phyloP scores from a whole-genome alignment of 805 yeast genomes.

The Spathaspora hagerdaliae region DNA sequence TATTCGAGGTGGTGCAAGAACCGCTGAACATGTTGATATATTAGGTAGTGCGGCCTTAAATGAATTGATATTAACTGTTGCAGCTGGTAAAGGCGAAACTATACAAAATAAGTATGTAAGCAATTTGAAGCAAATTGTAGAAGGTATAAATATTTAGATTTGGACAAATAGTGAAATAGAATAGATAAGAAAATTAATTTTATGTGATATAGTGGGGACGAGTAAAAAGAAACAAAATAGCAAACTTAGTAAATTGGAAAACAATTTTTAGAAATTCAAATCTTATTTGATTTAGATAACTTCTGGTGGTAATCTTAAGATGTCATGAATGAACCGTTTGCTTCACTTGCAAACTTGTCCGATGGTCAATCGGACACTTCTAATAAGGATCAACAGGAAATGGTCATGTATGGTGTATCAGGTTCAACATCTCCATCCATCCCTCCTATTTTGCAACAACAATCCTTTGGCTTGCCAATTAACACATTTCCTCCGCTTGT shows the following conservation, averaged over 20 bases:
- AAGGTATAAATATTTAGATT: slow-evolving; percentile 4
- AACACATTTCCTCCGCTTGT: not conserved
- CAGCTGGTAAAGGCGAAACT: slow-evolving; percentile 70
- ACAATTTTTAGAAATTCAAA: too few species aligned
- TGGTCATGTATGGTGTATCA: not conserved
- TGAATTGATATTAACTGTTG: slow-evolving; percentile 78
- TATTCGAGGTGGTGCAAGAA: slow-evolving; percentile 94
- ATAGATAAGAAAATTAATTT: too few species aligned
- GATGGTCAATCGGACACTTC: not conserved
- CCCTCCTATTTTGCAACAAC: not conserved
- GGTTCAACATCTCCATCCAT: not conserved
- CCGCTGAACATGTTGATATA: slow-evolving; percentile 97
- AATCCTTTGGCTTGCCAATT: not conserved
- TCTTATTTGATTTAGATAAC: too few species aligned
- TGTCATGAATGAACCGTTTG: slow-evolving; percentile 1
- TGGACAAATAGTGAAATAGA: too few species aligned
- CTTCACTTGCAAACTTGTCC: not conserved
- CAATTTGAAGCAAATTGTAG: slow-evolving; percentile 58
- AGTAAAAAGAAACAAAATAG: too few species aligned
- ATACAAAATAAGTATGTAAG: slow-evolving; percentile 62
- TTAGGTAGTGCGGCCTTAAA: slow-evolving; percentile 90
- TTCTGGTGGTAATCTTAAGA: not conserved
- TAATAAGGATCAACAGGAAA: not conserved
- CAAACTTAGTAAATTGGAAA: too few species aligned
- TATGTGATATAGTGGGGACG: too few species aligned